phyloP scores from a whole-genome alignment of 306 rosid species.

The Heteromeles arbutifolia region DNA sequence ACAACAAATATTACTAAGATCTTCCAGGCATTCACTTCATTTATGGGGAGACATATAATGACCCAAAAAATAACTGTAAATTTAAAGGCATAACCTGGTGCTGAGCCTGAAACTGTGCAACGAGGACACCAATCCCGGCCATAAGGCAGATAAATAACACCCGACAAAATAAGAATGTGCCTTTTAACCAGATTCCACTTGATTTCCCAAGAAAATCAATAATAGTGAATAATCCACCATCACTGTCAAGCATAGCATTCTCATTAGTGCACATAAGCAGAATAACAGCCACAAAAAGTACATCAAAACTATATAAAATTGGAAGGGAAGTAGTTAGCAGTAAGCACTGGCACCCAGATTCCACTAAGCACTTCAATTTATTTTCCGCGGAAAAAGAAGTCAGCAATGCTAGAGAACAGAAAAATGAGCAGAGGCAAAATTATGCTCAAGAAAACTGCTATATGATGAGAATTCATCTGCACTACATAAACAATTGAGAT shows the following conservation, averaged over 20 bases:
- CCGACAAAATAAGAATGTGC: background rate
- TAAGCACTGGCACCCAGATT: background rate
- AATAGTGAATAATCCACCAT: background rate
- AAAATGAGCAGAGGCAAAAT: background rate
- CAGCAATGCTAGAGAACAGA: background rate
- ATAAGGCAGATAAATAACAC: background rate
- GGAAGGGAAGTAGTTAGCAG: background rate
- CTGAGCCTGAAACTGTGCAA: background rate
- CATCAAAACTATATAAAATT: background rate
- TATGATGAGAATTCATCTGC: slow-evolving; percentile 8
- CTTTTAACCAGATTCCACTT: background rate
- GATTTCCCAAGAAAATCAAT: background rate
- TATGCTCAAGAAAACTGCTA: background rate
- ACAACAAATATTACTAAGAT: background rate
- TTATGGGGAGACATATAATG: background rate
- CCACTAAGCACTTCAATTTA: background rate
- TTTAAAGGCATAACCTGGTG: background rate
- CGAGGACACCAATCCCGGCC: background rate
- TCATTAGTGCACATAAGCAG: background rate
- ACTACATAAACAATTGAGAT: slow-evolving; percentile 35
- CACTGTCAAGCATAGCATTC: background rate
- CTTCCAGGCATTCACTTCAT: background rate
- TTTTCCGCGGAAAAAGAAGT: no score
- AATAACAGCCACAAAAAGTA: background rate
- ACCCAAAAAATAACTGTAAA: background rate